Evolutionary conservation across 2,329 filamentous ascomycete species (phyloP).

Genomic region (Hypoxylon sp.): DNA sequence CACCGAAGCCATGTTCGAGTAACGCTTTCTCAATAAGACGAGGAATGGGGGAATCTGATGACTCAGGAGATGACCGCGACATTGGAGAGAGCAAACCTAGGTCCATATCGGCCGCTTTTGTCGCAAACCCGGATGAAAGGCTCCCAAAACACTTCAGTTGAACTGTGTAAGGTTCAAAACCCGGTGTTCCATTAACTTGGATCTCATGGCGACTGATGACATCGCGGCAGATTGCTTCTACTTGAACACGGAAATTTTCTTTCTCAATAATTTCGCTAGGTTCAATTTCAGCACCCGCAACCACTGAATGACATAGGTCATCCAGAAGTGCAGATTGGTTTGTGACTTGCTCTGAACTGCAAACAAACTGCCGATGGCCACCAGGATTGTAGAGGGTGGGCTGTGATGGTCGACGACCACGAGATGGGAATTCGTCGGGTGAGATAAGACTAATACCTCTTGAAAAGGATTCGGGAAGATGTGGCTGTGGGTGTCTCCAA

Average conservation of each 20-base stretch:
- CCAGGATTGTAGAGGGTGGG: slow-evolving; percentile 54
- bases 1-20: slow-evolving; percentile 79
- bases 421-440: slow-evolving; percentile 49
- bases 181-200: slow-evolving; percentile 55
- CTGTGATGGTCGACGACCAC: slow-evolving; percentile 46
- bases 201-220: slow-evolving; percentile 69
- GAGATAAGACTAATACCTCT: slow-evolving; percentile 47
- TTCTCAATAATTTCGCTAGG: slow-evolving; percentile 76
- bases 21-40: slow-evolving; percentile 82
- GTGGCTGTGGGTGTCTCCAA: slow-evolving; percentile 48
- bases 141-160: slow-evolving; percentile 85
- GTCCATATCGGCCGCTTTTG: slow-evolving; percentile 92
- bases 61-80: slow-evolving; percentile 68
- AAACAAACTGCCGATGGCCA: slow-evolving; percentile 50
- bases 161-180: slow-evolving; percentile 71
- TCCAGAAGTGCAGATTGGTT: slow-evolving; percentile 67
- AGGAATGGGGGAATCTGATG: slow-evolving; percentile 74
- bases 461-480: slow-evolving; percentile 31
- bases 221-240: slow-evolving; percentile 76
- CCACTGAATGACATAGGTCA: slow-evolving; percentile 62
- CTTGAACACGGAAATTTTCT: slow-evolving; percentile 75
- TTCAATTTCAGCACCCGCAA: slow-evolving; percentile 75
- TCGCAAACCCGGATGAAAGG: slow-evolving; percentile 86
- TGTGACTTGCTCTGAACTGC: slow-evolving; percentile 63
- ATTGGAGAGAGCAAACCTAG: slow-evolving; percentile 80